Evolutionary conservation across 1,139 yeast genomes (phyloP).

Genomic region (Sugiyamaella japonica): DNA sequence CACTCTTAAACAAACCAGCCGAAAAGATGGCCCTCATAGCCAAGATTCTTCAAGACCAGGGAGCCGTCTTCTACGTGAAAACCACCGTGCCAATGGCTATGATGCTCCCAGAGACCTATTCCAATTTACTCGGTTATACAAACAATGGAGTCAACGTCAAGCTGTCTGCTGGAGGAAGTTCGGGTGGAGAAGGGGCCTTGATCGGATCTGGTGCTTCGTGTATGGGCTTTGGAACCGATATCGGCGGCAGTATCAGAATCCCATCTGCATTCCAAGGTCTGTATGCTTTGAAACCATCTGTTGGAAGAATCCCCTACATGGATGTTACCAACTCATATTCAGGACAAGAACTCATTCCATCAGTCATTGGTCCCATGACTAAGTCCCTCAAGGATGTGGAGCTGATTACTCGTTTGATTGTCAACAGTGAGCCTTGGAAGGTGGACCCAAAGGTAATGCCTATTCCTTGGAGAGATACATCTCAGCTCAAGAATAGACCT

Average conservation of each 20-base stretch:
- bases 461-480: constrained; percentile 58
- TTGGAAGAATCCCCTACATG: constrained; percentile 49
- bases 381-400: constrained; percentile 62
- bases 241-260: constrained; percentile 62
- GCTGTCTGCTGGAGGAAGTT: constrained; percentile 56
- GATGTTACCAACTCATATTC: constrained; percentile 53
- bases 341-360: constrained; percentile 56
- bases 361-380: constrained; percentile 61
- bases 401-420: constrained; percentile 55
- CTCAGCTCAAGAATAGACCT: constrained; percentile 13
- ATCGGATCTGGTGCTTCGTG: constrained; percentile 51
- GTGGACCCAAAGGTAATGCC: constrained; percentile 56
- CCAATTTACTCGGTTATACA: constrained; percentile 52
- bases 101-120: constrained; percentile 52
- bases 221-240: constrained; percentile 63
- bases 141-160: constrained; percentile 48
- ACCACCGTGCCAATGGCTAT: constrained; percentile 61
- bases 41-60: constrained; percentile 47
- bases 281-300: constrained; percentile 55
- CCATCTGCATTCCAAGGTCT: constrained; percentile 58
- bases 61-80: constrained; percentile 58
- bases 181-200: constrained; percentile 65
- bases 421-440: constrained; percentile 65
- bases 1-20: constrained; percentile 34
- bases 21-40: constrained; percentile 38